Conservation (phyloP, 345 rosid genomes). For the Bruguiera sexangula region DNA sequence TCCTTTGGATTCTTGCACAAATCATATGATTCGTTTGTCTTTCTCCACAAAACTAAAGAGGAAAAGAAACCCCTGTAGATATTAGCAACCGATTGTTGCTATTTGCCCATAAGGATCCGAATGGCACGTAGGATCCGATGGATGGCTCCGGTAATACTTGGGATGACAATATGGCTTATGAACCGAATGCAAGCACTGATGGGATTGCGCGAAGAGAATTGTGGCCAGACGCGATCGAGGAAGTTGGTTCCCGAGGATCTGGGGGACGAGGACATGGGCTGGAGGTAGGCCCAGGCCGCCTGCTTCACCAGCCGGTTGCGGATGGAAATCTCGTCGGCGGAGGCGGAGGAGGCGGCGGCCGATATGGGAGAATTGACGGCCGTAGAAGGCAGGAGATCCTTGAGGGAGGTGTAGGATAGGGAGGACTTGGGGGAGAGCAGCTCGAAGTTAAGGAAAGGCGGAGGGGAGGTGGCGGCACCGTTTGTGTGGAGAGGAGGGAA, state of each 20-base stretch:
- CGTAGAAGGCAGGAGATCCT: conserved; percentile 57
- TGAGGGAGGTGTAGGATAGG: conserved; percentile 65
- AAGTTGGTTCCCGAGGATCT: conserved; percentile 37
- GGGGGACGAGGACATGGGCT: conserved; percentile 59
- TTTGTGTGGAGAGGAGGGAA: conserved; percentile 12
- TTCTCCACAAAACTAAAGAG: background rate
- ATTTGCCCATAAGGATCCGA: conserved; percentile 21
- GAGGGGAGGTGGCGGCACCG: conserved; percentile 14
- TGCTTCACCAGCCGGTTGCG: conserved; percentile 84
- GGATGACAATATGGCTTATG: conserved; percentile 24
- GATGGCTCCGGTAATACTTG: conserved; percentile 28
- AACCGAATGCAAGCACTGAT: conserved; percentile 45
- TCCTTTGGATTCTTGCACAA: background rate
- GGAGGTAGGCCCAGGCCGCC: conserved; percentile 95
- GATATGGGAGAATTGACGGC: conserved; percentile 53
- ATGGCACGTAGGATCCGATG: conserved; percentile 36
- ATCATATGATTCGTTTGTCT: no score
- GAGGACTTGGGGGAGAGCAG: conserved; percentile 39
- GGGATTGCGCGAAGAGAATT: conserved; percentile 25
- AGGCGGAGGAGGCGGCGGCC: conserved; percentile 26
- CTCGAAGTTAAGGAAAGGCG: conserved; percentile 5
- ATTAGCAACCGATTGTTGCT: background rate
- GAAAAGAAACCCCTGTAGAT: background rate
- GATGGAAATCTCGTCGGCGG: conserved; percentile 59
- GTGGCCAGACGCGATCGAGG: conserved; percentile 51